Evolutionary conservation across 2,329 filamentous ascomycete genomes (phyloP).

Genomic region (Trichoderma oligosporum): DNA sequence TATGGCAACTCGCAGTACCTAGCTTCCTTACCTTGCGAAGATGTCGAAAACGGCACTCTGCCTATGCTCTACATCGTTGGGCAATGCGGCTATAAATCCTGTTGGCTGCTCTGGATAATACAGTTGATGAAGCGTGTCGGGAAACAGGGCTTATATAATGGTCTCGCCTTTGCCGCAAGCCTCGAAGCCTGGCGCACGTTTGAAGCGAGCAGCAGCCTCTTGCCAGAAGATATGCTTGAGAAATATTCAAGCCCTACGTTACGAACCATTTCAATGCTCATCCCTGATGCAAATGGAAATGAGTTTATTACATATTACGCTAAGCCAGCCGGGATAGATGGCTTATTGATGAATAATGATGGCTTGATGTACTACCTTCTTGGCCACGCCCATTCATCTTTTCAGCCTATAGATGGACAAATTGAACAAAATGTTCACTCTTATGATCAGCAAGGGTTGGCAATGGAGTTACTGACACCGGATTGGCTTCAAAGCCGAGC

Average conservation of each 20-base stretch:
- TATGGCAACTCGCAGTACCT: background rate
- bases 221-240: background rate
- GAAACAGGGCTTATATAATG: background rate
- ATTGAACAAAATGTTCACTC: background rate
- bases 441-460: background rate
- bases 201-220: background rate
- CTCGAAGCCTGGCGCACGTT: constrained; percentile 5
- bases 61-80: constrained; percentile 7
- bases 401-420: background rate
- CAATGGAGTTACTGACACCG: background rate
- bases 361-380: background rate
- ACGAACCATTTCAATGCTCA: background rate
- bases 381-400: background rate
- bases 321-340: background rate
- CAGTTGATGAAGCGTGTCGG: background rate
- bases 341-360: background rate
- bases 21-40: background rate
- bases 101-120: constrained; percentile 4
- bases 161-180: background rate
- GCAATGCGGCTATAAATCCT: background rate
- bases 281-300: background rate
- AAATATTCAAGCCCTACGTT: background rate
- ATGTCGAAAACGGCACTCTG: background rate
- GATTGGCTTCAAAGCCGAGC: constrained; percentile 6
- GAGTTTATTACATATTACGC: background rate